phyloP scores from a whole-genome alignment of 2,329 filamentous ascomycete species.

The Penicillium thymicola region DNA sequence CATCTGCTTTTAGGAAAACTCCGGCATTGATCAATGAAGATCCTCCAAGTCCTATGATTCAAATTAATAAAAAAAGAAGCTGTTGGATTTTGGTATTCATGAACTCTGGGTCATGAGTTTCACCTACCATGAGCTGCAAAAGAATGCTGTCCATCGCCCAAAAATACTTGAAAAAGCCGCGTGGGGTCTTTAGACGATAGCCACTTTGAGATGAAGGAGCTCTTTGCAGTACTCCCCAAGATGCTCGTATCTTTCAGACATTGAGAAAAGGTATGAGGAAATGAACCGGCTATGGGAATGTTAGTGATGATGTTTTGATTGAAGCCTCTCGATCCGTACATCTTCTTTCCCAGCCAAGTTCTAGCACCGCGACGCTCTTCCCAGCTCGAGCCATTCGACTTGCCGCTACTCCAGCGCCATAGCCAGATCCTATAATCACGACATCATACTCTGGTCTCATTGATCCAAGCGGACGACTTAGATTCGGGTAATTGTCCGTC shows the following conservation, averaged over 20 bases:
- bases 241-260: constrained; percentile 10
- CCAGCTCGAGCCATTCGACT: constrained; percentile 61
- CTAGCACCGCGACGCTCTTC: constrained; percentile 62
- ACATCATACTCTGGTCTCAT: constrained; percentile 54
- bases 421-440: constrained; percentile 66
- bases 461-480: constrained; percentile 5
- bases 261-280: constrained; percentile 10
- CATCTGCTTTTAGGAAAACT: constrained; percentile 60
- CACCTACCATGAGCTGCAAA: constrained; percentile 56
- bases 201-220: constrained; percentile 2
- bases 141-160: constrained; percentile 63
- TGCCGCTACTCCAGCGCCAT: constrained; percentile 65
- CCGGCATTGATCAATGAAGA: constrained; percentile 65
- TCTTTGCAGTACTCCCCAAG: constrained; percentile 6
- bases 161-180: constrained; percentile 61
- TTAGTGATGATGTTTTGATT: neutral
- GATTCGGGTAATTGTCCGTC: constrained; percentile 8
- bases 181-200: constrained; percentile 49
- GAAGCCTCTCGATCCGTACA: constrained; percentile 27
- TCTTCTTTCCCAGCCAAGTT: constrained; percentile 64
- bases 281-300: constrained; percentile 9
- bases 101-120: too few relatives aligned
- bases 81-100: neutral
- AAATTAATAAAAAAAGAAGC: neutral
- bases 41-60: constrained; percentile 56